These are phyloP conservation scores for Coemansia sp. DNA, from an alignment of 192 early-diverging fungal genomes.

Conservation along the genomic window DNA sequence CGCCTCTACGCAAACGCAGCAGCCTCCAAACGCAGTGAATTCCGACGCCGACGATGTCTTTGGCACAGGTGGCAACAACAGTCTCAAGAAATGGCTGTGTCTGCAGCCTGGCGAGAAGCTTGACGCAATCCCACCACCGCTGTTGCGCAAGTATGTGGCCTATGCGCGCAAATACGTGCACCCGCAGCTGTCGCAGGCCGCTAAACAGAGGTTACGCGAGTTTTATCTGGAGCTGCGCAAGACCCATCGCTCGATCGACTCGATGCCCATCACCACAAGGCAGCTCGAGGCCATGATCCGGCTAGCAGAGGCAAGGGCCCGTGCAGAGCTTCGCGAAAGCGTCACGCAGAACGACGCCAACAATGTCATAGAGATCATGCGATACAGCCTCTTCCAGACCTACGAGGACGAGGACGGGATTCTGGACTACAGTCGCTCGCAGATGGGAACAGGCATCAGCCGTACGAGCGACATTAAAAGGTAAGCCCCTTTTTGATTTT, in stretches of 20 bases:
- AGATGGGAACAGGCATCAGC: slow-evolving; percentile 62
- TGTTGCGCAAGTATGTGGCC: slow-evolving; percentile 84
- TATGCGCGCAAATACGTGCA: slow-evolving; percentile 81
- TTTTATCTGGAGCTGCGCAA: slow-evolving; percentile 73
- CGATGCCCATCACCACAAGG: slow-evolving; percentile 78
- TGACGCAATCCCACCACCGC: slow-evolving; percentile 62
- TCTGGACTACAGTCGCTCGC: slow-evolving; percentile 64
- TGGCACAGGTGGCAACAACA: slow-evolving; percentile 1
- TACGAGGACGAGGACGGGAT: slow-evolving; percentile 61
- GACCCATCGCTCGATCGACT: slow-evolving; percentile 65
- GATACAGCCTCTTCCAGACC: slow-evolving; percentile 63
- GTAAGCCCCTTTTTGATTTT: slow-evolving; percentile 24
- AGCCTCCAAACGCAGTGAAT: neutral
- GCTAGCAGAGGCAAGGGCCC: slow-evolving; percentile 76
- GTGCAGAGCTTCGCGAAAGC: slow-evolving; percentile 73
- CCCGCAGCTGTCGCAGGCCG: slow-evolving; percentile 66
- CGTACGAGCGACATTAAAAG: slow-evolving; percentile 62
- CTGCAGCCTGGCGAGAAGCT: slow-evolving; percentile 61
- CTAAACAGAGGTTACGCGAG: slow-evolving; percentile 63
- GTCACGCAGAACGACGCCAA: slow-evolving; percentile 72
- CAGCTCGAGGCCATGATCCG: slow-evolving; percentile 82
- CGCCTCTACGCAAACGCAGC: too few relatives aligned
- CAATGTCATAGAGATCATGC: slow-evolving; percentile 82
- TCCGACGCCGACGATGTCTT: slow-evolving; percentile 6
- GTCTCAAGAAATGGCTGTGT: slow-evolving; percentile 37